Base-by-base conservation (phyloP, 192 early-diverging fungal genomes). In the Mortierella alpina region DNA sequence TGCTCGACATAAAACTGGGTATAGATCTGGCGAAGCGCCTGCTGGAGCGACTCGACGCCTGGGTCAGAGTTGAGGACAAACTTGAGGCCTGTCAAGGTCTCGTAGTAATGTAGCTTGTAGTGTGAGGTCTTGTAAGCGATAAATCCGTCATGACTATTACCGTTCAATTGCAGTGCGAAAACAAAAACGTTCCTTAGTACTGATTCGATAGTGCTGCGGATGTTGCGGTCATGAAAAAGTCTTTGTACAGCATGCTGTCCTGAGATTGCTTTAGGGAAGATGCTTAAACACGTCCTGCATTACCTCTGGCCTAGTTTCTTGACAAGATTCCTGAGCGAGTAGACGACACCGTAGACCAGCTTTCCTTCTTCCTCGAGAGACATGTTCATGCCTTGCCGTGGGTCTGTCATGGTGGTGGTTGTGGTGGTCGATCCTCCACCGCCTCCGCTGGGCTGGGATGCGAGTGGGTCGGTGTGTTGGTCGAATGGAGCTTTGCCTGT, bases 281-380 rank as follows among this genome's bases (percentile, higher is more conserved):
- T 23, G 18, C 23, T 7, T 20, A 69, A 49, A 13, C 41, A 50
- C 39, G 10, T 9, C 7, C 18, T 48, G 45, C 47, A 68, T 61
- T 82, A 86, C 85, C 82, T 91, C 56, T 77, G 75, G 72, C 86
- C 90, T 4, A 98, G 86, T 74, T 98, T 97, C 63, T 86, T 89
- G 55, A 96, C 92, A 18, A 97, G 89, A 71, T 98, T 99, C 58
- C 93, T 85, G 41, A 96, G 87, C 13, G 95, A 96, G 58, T 92
- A 95, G 14, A 97, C 90, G n/a, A 97, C 95, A 66, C 97, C 97
- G 74, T 98, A 99, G 17, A 99, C 95, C 17, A 99, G 89, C 77
- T 99, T 99, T 0, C 94, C 92, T 63, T 98, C 94, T 72, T 98
- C 96, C 60, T 94, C 90, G 67, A 87, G 73, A 18, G 85, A 87